phyloP scores from a whole-genome alignment of 148 eudicot species.

The Polygonum maritimum region DNA sequence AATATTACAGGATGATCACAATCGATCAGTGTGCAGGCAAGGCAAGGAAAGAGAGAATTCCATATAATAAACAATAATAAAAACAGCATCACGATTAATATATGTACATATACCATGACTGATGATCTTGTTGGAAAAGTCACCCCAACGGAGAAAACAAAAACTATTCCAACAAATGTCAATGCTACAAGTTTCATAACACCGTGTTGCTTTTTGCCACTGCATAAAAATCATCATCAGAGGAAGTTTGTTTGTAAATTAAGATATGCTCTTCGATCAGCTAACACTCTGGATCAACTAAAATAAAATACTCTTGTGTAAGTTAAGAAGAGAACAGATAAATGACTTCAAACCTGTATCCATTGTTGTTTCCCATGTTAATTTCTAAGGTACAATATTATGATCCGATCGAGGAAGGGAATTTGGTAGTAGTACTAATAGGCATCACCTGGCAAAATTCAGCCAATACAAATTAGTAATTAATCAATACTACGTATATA shows the following conservation, averaged over 20 bases:
- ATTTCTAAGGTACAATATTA: not conserved
- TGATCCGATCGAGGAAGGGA: too few relatives aligned
- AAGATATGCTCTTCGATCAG: not conserved
- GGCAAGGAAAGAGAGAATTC: too few relatives aligned
- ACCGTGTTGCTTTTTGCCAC: not conserved
- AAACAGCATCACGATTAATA: not conserved
- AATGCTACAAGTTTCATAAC: not conserved
- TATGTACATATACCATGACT: not conserved
- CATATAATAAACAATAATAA: not conserved
- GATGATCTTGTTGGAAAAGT: not conserved
- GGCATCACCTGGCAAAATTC: not conserved
- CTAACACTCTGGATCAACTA: not conserved
- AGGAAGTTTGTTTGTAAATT: too few relatives aligned
- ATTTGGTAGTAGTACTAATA: not conserved
- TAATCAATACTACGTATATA: not conserved
- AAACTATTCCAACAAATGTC: constrained; percentile 4
- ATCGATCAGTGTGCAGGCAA: not conserved
- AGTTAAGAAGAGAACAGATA: not conserved
- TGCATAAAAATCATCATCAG: not conserved
- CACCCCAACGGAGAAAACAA: not conserved
- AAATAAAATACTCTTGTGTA: not conserved
- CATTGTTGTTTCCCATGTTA: not conserved
- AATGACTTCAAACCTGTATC: not conserved
- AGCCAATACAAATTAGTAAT: not conserved
- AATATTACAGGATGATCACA: not conserved